phyloP scores from a whole-genome alignment of 139 green algal genomes.

The Volvox reticuliferus region DNA sequence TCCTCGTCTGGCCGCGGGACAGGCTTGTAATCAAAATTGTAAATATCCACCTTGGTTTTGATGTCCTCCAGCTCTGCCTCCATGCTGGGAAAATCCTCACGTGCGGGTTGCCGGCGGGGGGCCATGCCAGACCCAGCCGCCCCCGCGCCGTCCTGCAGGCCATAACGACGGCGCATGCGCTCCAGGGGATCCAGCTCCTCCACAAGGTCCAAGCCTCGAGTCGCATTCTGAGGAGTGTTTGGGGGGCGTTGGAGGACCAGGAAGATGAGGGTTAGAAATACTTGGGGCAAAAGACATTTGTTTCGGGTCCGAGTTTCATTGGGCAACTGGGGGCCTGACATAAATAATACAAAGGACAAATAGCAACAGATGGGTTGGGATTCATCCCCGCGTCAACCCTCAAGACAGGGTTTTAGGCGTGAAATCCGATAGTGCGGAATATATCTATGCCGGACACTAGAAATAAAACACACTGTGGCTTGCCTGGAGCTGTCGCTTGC shows the following conservation, averaged over 20 bases:
- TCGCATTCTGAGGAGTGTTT: slow-evolving; percentile 27
- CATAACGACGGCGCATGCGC: slow-evolving; percentile 55
- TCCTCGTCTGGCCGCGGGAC: neutral
- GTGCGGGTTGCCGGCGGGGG: neutral
- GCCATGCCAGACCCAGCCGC: neutral
- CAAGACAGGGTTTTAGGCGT: neutral
- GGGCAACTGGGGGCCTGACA: neutral
- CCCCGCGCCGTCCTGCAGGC: slow-evolving; percentile 6
- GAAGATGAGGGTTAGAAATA: neutral
- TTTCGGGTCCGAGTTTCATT: neutral
- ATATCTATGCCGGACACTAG: neutral
- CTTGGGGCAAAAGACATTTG: neutral
- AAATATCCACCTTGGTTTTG: slow-evolving; percentile 49
- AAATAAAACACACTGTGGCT: neutral
- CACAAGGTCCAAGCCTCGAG: slow-evolving; percentile 50
- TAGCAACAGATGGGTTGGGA: neutral
- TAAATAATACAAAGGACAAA: neutral
- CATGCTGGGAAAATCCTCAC: neutral
- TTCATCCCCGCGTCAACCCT: neutral
- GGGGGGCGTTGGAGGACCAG: neutral
- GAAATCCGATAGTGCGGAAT: neutral
- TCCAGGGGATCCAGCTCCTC: slow-evolving; percentile 65
- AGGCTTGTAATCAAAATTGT: slow-evolving; percentile 47
- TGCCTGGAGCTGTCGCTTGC: slow-evolving; percentile 4
- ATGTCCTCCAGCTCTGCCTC: slow-evolving; percentile 53